phyloP scores from a whole-genome alignment of 805 yeast species.

The Lipomyces lipofer region DNA sequence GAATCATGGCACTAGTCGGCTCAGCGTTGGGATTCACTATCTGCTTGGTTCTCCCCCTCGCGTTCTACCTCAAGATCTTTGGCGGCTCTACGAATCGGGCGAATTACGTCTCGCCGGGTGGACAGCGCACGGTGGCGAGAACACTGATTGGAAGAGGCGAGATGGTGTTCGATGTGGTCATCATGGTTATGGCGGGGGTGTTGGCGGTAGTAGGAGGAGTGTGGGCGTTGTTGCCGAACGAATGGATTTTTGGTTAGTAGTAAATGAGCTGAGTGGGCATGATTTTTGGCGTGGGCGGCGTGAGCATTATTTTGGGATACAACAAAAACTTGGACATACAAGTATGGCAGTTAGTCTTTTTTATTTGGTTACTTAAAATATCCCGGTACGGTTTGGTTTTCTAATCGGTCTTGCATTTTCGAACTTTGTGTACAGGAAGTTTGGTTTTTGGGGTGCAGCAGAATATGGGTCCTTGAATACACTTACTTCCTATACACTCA shows the following conservation, averaged over 20 bases:
- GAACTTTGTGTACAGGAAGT: not conserved
- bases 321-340: no score
- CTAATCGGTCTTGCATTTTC: not conserved
- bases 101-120: conserved; percentile 13
- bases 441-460: no score
- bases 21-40: conserved; percentile 76
- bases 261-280: no score
- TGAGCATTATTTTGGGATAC: no score
- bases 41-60: conserved; percentile 75
- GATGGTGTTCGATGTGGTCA: conserved; percentile 15
- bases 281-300: no score
- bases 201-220: conserved; percentile 26
- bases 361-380: no score
- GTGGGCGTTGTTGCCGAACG: conserved; percentile 24
- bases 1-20: conserved; percentile 78
- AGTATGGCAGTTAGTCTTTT: no score
- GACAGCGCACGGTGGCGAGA: conserved; percentile 2
- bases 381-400: not conserved
- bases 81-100: conserved; percentile 16
- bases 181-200: conserved; percentile 12
- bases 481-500: no score
- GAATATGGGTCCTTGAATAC: no score
- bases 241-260: conserved; percentile 19
- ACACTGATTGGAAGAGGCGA: conserved; percentile 4
- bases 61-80: conserved; percentile 66